Percentiles rank a stretch among this genome's conserved stretches.
Conservation (phyloP, 441 rosid species). For the Pelargonium exstipulatum region DNA sequence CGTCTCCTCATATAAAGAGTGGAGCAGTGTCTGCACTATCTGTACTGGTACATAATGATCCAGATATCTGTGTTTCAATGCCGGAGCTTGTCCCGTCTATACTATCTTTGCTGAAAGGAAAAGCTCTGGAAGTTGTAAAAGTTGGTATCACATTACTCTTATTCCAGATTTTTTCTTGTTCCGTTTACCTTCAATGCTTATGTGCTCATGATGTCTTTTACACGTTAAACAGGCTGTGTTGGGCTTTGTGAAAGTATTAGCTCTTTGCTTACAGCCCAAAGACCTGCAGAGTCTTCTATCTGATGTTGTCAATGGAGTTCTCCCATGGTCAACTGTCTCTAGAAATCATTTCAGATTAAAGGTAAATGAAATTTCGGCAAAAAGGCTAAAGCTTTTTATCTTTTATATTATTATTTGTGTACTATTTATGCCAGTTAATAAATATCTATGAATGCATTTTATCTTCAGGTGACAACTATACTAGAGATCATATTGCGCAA, state of each 20-base stretch:
- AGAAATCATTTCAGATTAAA: constrained; percentile 82
- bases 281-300: constrained; percentile 58
- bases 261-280: constrained; percentile 55
- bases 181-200: background rate
- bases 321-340: constrained; percentile 80
- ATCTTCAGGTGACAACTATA: constrained; percentile 64
- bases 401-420: too few species aligned
- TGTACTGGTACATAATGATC: constrained; percentile 54
- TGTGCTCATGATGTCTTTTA: constrained; percentile 12
- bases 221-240: constrained; percentile 59
- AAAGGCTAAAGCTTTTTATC: too few species aligned
- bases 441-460: background rate
- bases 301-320: constrained; percentile 49
- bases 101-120: constrained; percentile 71
- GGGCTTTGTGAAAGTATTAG: constrained; percentile 84
- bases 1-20: constrained; percentile 88
- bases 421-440: background rate
- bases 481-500: constrained; percentile 79
- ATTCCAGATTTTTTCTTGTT: background rate
- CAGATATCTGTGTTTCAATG: constrained; percentile 50
- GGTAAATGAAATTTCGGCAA: constrained; percentile 32
- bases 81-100: constrained; percentile 69
- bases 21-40: constrained; percentile 94
- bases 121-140: constrained; percentile 76
- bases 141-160: constrained; percentile 29